Conservation (phyloP, 2,329 filamentous ascomycete genomes). For the Fusarium redolens region DNA sequence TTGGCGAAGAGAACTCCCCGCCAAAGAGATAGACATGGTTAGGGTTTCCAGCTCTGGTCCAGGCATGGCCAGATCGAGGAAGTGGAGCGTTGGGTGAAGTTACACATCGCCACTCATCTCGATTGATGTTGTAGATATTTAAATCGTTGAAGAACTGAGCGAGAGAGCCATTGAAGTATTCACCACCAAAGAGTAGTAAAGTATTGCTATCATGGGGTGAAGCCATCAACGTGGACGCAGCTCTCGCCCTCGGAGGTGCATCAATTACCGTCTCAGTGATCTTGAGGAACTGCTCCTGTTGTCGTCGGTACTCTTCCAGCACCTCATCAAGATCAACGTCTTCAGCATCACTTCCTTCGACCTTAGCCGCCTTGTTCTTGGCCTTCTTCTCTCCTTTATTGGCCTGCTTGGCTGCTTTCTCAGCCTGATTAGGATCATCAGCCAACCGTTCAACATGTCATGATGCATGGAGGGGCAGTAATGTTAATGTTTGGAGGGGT, state of each 20-base stretch:
- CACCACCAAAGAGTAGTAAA: constrained; percentile 91
- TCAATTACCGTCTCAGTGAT: constrained; percentile 83
- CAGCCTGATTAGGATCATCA: constrained; percentile 55
- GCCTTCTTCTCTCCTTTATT: constrained; percentile 91
- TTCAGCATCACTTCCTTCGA: constrained; percentile 87
- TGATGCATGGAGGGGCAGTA: constrained; percentile 27
- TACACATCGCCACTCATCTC: constrained; percentile 90
- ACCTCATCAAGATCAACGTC: constrained; percentile 94
- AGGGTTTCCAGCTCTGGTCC: constrained; percentile 88
- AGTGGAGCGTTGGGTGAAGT: constrained; percentile 92
- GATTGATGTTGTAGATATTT: constrained; percentile 79
- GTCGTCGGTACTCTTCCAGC: constrained; percentile 89
- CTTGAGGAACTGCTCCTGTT: constrained; percentile 94
- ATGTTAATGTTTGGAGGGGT: constrained; percentile 33
- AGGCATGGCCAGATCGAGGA: constrained; percentile 92
- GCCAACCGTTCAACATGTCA: constrained; percentile 20
- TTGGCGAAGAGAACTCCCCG: constrained; percentile 95
- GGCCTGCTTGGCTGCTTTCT: constrained; percentile 81
- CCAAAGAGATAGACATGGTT: constrained; percentile 92
- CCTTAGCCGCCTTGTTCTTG: constrained; percentile 75
- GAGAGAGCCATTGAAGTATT: constrained; percentile 92
- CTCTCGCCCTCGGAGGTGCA: constrained; percentile 79
- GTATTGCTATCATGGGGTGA: constrained; percentile 89
- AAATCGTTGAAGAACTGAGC: constrained; percentile 78
- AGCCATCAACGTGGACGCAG: constrained; percentile 84